Percentiles rank a stretch among this genome's conserved stretches.
Conservation (phyloP, 108 stramenopile species). For the Nitzschia sp. region DNA sequence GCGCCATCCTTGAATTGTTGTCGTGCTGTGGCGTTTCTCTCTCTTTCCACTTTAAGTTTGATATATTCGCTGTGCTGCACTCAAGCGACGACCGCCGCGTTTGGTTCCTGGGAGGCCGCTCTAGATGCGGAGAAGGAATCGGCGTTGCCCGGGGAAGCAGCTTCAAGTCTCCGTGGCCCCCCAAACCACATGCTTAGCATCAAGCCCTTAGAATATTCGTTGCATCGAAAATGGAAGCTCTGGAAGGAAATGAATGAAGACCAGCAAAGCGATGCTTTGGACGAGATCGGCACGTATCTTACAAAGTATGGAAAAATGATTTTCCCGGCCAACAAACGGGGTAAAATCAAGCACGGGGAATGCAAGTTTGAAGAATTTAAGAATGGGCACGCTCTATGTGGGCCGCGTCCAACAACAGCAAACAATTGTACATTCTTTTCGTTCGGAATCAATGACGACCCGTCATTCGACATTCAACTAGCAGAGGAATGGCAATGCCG, state of each 20-base stretch:
- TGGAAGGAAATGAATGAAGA: constrained; percentile 52
- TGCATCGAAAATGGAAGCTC: constrained; percentile 46
- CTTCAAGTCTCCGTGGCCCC: too few species aligned
- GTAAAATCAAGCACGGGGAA: constrained; percentile 15
- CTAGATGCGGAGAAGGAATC: too few species aligned
- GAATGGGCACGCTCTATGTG: constrained; percentile 50
- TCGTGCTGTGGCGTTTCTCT: not conserved
- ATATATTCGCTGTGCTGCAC: not conserved
- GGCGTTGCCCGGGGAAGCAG: too few species aligned
- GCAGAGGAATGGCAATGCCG: constrained; percentile 58
- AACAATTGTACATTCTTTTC: constrained; percentile 50
- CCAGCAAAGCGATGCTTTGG: constrained; percentile 46
- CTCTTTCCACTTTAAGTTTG: not conserved
- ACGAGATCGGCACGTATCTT: constrained; percentile 22
- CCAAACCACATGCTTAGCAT: constrained; percentile 9
- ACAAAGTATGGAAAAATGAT: constrained; percentile 50
- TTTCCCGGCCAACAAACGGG: not conserved
- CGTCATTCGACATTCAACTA: constrained; percentile 49
- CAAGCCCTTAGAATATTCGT: constrained; percentile 4
- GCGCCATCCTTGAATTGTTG: not conserved
- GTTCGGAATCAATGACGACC: constrained; percentile 70
- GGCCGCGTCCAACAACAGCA: constrained; percentile 33
- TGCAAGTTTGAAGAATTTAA: constrained; percentile 21
- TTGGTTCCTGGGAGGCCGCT: too few species aligned
- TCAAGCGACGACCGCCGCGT: too few species aligned